Evolutionary conservation across 1,284 basidiomycete species (phyloP).

Genomic region (Leucoagaricus sp.): DNA sequence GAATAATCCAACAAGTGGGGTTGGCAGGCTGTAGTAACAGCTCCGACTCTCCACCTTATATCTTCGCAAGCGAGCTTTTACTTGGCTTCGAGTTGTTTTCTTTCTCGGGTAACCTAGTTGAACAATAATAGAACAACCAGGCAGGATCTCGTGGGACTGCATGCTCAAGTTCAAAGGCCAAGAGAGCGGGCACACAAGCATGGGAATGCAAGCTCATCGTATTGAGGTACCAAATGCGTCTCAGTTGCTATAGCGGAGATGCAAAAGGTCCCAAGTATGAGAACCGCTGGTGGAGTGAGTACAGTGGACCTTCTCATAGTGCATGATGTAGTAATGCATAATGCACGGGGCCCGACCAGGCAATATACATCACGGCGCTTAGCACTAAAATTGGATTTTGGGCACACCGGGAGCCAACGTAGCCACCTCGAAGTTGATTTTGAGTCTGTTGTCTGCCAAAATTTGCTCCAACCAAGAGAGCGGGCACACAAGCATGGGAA

Average conservation of each 20-base stretch:
- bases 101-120: background rate
- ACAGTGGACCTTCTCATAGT: too few relatives aligned
- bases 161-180: background rate
- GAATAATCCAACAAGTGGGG: background rate
- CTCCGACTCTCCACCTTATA: slow-evolving; percentile 4
- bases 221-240: background rate
- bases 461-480: too few relatives aligned
- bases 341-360: too few relatives aligned
- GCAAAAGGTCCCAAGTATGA: background rate
- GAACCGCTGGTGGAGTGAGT: slow-evolving; percentile 7
- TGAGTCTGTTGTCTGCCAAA: too few relatives aligned
- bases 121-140: slow-evolving; percentile 2
- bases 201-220: background rate
- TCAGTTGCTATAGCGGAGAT: background rate
- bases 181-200: background rate
- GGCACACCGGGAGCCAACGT: too few relatives aligned
- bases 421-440: too few relatives aligned
- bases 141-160: background rate
- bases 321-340: too few relatives aligned
- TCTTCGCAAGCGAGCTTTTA: background rate
- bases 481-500: background rate
- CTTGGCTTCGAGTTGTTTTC: background rate
- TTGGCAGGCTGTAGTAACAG: background rate
- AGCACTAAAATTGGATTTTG: too few relatives aligned
- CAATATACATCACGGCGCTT: too few relatives aligned